These are phyloP conservation scores for Penicillium sp. DNA, from an alignment of 2,329 filamentous ascomycete genomes.

Conservation along the genomic window DNA sequence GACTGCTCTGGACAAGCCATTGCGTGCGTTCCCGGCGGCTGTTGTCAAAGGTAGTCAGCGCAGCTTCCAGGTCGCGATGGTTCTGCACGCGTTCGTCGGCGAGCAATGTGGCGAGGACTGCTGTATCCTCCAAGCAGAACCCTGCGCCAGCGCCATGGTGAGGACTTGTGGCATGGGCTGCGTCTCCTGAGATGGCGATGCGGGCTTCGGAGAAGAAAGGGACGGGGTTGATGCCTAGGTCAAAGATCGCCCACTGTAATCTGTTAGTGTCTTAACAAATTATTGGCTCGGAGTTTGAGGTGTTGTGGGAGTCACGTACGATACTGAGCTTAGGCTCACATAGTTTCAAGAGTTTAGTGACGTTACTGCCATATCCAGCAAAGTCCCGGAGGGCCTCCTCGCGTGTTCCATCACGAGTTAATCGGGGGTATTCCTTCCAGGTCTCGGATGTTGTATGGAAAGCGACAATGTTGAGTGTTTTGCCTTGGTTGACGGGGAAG, in stretches of 20 bases:
- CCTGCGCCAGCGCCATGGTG: constrained; percentile 48
- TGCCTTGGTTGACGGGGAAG: constrained; percentile 55
- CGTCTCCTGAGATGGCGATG: constrained; percentile 45
- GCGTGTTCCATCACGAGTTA: constrained; percentile 27
- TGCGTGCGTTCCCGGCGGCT: constrained; percentile 34
- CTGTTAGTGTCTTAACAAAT: neutral
- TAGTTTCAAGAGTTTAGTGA: constrained; percentile 31
- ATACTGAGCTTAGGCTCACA: constrained; percentile 35
- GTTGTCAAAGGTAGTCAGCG: constrained; percentile 34
- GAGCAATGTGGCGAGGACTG: constrained; percentile 34
- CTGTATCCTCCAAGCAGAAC: constrained; percentile 40
- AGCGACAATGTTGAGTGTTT: constrained; percentile 54
- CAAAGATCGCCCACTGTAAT: constrained; percentile 48
- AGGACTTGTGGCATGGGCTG: constrained; percentile 48
- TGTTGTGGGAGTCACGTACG: constrained; percentile 16
- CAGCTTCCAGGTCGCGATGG: constrained; percentile 32
- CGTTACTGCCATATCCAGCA: constrained; percentile 28
- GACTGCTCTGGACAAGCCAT: constrained; percentile 42
- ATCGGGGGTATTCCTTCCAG: constrained; percentile 27
- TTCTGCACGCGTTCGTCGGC: constrained; percentile 28
- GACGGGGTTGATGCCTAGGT: constrained; percentile 44
- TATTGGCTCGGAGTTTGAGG: neutral
- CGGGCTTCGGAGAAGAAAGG: constrained; percentile 41
- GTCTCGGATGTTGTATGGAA: constrained; percentile 39
- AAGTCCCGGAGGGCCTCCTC: constrained; percentile 31